These are phyloP conservation scores for Cyclotella atomus DNA, from an alignment of 108 stramenopile genomes.

Conservation along the genomic window DNA sequence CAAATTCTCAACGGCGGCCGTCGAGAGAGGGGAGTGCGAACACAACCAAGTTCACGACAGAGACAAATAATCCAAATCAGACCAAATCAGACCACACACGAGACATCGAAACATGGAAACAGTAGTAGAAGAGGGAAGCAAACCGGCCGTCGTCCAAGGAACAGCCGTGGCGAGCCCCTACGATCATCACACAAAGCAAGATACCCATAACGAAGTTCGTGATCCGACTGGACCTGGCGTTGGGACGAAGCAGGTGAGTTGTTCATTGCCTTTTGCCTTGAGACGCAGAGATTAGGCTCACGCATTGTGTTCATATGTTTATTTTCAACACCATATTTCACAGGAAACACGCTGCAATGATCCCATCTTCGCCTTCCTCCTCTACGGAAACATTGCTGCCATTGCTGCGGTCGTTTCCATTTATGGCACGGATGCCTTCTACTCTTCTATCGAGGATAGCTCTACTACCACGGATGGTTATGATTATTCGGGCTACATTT, in stretches of 20 bases:
- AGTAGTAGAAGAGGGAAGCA: background rate
- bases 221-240: background rate
- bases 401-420: constrained; percentile 56
- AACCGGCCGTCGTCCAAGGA: constrained; percentile 32
- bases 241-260: constrained; percentile 34
- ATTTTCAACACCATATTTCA: background rate
- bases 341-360: constrained; percentile 74
- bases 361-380: constrained; percentile 81
- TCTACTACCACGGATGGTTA: constrained; percentile 3
- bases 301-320: background rate
- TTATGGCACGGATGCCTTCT: constrained; percentile 61
- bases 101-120: background rate
- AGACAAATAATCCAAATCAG: no score
- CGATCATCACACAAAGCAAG: constrained; percentile 20
- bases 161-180: constrained; percentile 51
- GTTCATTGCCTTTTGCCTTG: no score
- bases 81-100: background rate
- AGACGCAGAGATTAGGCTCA: background rate
- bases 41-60: no score
- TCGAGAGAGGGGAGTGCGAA: no score
- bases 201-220: background rate
- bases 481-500: constrained; percentile 63
- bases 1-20: no score
- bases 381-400: constrained; percentile 69
- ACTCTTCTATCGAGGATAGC: constrained; percentile 11